Base-by-base conservation (phyloP, 2,329 filamentous ascomycete species). In the Fusarium solani-melongenae region DNA sequence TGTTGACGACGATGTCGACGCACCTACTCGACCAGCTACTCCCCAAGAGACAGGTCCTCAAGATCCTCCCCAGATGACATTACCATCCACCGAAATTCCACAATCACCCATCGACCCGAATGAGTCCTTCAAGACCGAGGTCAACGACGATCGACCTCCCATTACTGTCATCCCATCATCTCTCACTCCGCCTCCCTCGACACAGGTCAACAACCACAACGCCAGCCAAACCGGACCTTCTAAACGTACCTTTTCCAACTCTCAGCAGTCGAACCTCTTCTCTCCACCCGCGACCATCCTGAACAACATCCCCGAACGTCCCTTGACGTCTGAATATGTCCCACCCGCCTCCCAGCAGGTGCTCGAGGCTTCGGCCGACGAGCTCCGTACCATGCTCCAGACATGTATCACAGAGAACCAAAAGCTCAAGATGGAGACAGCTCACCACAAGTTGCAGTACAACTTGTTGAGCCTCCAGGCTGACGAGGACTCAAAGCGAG, bases 361-460 rank as follows among this genome's bases (percentile, higher is more conserved):
- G 24, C 81, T 85, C 27, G 85, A 87, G 53, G 89, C 88, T 0
- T 84, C 88, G 1, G 76, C 84, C 4, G 88, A 90, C 10, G 87
- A 91, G 75, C 85, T 92, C 34, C 86, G 88, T 15, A 82, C 81
- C 63, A 88, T 91, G 87, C 80, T 92, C 57, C 85, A 89, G 67
- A 82, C 82, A 4, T 87, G 85, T 71, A 82, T 91, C 46, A 86
- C 85, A 24, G 88, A 92, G 73, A 88, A 91, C 69, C 85, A 87
- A 53, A 88, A 86, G 76, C 83, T 92, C 57, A 94, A 96, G 78
- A 95, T 95, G 86, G 93, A 95, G 67, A 92, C 93, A 17, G 93
- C 95, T 34, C 95, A 98, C 81, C 93, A 96, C 84, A 97, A 96
- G 83, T 86, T 98, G 63, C 96, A 98, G 81, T 93, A 95, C 79